Percentiles rank a stretch among this genome's conserved stretches.
Conservation (phyloP, 129 eudicot species). For the Arctium minus region DNA sequence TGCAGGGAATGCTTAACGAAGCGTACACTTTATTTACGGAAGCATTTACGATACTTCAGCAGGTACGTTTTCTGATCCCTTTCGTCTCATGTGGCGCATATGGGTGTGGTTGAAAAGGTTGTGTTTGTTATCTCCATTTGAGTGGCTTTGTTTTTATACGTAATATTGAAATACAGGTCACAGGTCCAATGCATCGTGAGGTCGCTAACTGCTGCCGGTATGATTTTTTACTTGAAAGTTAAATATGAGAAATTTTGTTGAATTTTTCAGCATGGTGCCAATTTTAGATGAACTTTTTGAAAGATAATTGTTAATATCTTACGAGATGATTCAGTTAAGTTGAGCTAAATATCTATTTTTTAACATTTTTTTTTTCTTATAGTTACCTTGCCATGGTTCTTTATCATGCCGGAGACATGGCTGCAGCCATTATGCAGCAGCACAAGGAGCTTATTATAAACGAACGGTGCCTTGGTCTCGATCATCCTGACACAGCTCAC, state of each 20-base stretch:
- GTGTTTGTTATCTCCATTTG: neutral
- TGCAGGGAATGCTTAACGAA: conserved; percentile 96
- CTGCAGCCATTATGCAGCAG: conserved; percentile 91
- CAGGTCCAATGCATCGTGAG: conserved; percentile 99
- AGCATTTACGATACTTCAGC: conserved; percentile 94
- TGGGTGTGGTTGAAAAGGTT: neutral
- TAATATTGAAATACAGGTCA: conserved; percentile 58
- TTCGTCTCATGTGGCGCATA: neutral
- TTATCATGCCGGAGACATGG: conserved; percentile 90
- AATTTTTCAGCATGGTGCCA: neutral
- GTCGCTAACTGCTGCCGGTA: conserved; percentile 99
- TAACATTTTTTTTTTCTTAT: neutral
- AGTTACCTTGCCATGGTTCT: conserved; percentile 84
- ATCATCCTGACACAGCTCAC: conserved; percentile 98
- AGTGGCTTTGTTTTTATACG: neutral
- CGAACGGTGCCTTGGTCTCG: conserved; percentile 86
- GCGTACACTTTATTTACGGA: conserved; percentile 86
- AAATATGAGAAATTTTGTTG: neutral
- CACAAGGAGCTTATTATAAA: conserved; percentile 94
- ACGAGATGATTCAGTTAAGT: neutral
- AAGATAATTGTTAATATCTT: neutral
- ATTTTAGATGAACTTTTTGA: neutral
- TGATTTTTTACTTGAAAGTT: neutral
- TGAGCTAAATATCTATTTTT: neutral
- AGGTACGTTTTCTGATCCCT: conserved; percentile 41